phyloP scores from a whole-genome alignment of 352 stramenopile species.

The Phytophthora pseudosyringae region DNA sequence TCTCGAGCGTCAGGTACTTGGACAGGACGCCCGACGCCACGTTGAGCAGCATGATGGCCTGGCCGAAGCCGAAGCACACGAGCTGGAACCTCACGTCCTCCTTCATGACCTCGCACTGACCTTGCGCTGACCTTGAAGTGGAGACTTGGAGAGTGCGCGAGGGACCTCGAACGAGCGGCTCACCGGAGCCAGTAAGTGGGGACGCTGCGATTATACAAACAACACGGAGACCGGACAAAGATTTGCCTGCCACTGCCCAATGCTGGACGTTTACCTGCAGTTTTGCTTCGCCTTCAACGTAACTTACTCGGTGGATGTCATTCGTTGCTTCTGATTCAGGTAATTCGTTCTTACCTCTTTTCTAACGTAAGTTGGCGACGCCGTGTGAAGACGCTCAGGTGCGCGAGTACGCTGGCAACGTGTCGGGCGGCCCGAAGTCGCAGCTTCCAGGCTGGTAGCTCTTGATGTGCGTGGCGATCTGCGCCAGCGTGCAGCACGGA shows the following conservation, averaged over 20 bases:
- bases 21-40: slow-evolving; percentile 59
- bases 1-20: slow-evolving; percentile 62
- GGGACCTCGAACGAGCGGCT: slow-evolving; percentile 9
- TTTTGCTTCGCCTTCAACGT: background rate
- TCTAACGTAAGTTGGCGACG: too few species aligned
- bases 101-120: slow-evolving; percentile 14
- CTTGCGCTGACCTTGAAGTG: slow-evolving; percentile 14
- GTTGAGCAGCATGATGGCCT: slow-evolving; percentile 74
- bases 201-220: slow-evolving; percentile 24
- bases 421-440: slow-evolving; percentile 43
- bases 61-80: slow-evolving; percentile 68
- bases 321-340: too few species aligned
- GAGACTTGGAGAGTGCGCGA: slow-evolving; percentile 20
- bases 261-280: slow-evolving; percentile 7
- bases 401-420: slow-evolving; percentile 33
- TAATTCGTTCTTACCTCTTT: too few species aligned
- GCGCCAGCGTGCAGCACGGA: slow-evolving; percentile 48
- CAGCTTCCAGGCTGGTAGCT: slow-evolving; percentile 59
- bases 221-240: slow-evolving; percentile 14
- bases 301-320: too few species aligned
- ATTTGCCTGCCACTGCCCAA: slow-evolving; percentile 6
- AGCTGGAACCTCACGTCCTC: slow-evolving; percentile 49
- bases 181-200: slow-evolving; percentile 12
- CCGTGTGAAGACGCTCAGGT: background rate
- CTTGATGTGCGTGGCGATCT: slow-evolving; percentile 66